These are phyloP conservation scores for Chenopodium formosanum DNA, from an alignment of 148 eudicot species.

Conservation along the genomic window DNA sequence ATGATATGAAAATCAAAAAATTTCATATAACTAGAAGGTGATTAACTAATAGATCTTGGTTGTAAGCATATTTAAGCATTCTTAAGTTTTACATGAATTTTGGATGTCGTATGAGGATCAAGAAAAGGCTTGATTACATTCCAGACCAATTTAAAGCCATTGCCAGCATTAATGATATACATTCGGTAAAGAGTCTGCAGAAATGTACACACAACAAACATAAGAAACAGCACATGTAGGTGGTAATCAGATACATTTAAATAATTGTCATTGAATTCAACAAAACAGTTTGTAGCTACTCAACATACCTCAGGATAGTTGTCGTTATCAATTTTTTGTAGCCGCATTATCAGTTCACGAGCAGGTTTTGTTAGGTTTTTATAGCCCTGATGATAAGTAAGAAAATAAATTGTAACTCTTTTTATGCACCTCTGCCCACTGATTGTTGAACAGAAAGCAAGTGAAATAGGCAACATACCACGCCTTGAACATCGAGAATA, in stretches of 20 bases:
- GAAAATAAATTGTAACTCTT: background rate
- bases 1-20: background rate
- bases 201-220: background rate
- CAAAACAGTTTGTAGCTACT: background rate
- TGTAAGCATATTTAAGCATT: background rate
- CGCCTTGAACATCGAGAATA: conserved; percentile 86
- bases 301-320: conserved; percentile 81
- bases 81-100: conserved; percentile 57
- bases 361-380: conserved; percentile 70
- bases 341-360: conserved; percentile 64
- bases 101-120: conserved; percentile 76
- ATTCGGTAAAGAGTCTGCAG: conserved; percentile 73
- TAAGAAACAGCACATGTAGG: background rate
- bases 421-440: background rate
- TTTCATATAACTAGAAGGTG: background rate
- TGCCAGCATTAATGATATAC: conserved; percentile 88
- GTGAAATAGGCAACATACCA: conserved; percentile 49
- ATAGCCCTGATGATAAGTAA: conserved; percentile 51
- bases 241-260: background rate
- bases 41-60: background rate
- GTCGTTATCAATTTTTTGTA: conserved; percentile 82
- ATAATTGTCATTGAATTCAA: background rate
- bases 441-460: too few relatives aligned
- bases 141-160: conserved; percentile 75
- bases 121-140: conserved; percentile 58